phyloP scores from a whole-genome alignment of 352 stramenopile species.

The Elongisporangium anandrum region DNA sequence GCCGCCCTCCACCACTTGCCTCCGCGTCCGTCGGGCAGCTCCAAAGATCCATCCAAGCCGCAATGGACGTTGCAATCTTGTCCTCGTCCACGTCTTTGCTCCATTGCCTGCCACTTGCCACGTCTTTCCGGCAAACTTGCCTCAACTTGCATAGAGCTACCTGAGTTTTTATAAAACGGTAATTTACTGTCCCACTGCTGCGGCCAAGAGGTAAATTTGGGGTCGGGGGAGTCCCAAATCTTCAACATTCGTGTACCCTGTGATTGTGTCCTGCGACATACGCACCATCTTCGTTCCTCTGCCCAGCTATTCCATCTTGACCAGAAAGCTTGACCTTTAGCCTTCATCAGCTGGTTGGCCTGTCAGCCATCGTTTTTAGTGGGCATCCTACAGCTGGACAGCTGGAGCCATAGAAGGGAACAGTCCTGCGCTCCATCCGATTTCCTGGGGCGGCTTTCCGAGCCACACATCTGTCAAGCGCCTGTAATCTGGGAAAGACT shows the following conservation, averaged over 20 bases:
- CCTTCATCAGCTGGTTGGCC: not conserved
- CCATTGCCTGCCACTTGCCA: not conserved
- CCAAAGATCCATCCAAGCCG: not conserved
- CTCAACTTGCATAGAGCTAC: not conserved
- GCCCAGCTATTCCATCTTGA: not conserved
- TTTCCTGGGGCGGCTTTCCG: not conserved
- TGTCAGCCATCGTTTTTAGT: not conserved
- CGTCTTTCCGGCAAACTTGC: not conserved
- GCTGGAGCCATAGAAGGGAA: not conserved
- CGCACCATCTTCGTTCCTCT: not conserved
- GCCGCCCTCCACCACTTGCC: not conserved
- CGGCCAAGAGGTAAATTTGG: not conserved
- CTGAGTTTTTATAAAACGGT: not conserved
- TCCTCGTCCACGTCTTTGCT: not conserved
- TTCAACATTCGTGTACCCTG: not conserved
- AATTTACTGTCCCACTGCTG: not conserved
- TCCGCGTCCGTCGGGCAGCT: not conserved
- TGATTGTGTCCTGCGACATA: not conserved
- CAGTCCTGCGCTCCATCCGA: not conserved
- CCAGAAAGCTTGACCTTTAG: not conserved
- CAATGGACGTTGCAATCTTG: not conserved
- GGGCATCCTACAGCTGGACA: not conserved
- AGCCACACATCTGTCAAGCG: not conserved
- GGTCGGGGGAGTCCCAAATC: not conserved
- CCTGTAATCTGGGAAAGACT: not conserved